Conservation (phyloP, 2,329 filamentous ascomycete species). For the Celoporthe dispersa region DNA sequence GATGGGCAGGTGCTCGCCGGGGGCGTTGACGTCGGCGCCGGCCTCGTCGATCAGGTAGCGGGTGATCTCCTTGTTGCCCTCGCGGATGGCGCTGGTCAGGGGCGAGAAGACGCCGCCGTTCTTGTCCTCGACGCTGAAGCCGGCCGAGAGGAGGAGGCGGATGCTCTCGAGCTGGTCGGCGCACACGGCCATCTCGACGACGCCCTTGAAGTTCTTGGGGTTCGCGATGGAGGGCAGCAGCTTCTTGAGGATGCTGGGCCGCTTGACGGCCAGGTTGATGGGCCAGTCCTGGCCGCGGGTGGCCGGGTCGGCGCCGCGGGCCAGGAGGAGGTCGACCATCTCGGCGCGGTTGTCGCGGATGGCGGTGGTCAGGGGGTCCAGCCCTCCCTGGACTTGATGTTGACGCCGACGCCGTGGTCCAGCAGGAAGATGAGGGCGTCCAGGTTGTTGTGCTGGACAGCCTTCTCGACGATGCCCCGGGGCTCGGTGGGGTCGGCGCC, state of each 20-base stretch:
- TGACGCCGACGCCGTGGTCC: slow-evolving; percentile 62
- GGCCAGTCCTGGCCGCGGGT: slow-evolving; percentile 72
- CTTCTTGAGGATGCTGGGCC: slow-evolving; percentile 62
- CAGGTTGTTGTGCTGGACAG: slow-evolving; percentile 64
- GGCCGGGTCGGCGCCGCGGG: slow-evolving; percentile 64
- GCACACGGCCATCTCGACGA: slow-evolving; percentile 69
- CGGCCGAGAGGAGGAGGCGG: slow-evolving; percentile 66
- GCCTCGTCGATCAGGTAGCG: slow-evolving; percentile 64
- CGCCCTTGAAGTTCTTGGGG: slow-evolving; percentile 66
- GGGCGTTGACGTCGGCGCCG: slow-evolving; percentile 67
- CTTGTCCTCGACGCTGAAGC: slow-evolving; percentile 71
- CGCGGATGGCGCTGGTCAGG: slow-evolving; percentile 69
- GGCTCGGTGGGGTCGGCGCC: slow-evolving; percentile 63
- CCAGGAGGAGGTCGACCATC: slow-evolving; percentile 62
- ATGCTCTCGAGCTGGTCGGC: slow-evolving; percentile 70
- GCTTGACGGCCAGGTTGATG: slow-evolving; percentile 68
- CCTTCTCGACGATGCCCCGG: slow-evolving; percentile 68
- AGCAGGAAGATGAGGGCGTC: slow-evolving; percentile 65
- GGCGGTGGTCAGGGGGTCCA: slow-evolving; percentile 67
- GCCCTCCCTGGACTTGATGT: slow-evolving; percentile 61
- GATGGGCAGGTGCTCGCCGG: slow-evolving; percentile 72
- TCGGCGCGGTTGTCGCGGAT: slow-evolving; percentile 64
- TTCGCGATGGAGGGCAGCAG: slow-evolving; percentile 62
- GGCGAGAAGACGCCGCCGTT: slow-evolving; percentile 75
- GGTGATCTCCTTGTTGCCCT: slow-evolving; percentile 65